Evolutionary conservation across 306 rosid species (phyloP).

Genomic region (Trifolium subterraneum): DNA sequence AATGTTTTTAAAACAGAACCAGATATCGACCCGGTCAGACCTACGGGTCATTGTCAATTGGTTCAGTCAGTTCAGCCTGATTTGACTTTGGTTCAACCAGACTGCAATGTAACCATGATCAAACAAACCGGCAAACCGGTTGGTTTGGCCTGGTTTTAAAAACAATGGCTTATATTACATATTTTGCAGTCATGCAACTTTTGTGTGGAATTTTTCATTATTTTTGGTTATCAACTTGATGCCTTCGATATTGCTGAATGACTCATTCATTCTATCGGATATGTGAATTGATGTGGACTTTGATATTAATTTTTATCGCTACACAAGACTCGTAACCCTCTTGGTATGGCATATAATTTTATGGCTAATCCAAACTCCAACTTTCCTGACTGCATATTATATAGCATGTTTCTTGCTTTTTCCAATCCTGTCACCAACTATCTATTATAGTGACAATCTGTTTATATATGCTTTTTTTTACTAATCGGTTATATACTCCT

Average conservation of each 20-base stretch:
- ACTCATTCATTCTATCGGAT: not conserved
- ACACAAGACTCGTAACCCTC: not conserved
- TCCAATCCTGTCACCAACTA: not conserved
- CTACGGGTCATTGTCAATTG: not conserved
- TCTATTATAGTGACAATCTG: constrained; percentile 19
- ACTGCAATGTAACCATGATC: not conserved
- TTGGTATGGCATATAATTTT: constrained; percentile 28
- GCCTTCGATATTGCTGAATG: constrained; percentile 8
- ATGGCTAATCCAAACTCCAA: constrained; percentile 16
- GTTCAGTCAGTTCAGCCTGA: not conserved
- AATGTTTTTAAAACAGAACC: not conserved
- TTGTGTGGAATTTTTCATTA: no score
- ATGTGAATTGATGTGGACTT: not conserved
- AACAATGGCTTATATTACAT: not conserved
- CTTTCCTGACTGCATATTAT: constrained; percentile 33
- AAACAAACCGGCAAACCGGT: not conserved
- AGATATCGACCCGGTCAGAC: not conserved
- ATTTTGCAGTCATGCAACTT: constrained; percentile 19
- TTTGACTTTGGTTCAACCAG: not conserved
- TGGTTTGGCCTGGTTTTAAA: not conserved
- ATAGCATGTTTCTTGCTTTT: not conserved
- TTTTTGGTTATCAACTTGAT: constrained; percentile 22
- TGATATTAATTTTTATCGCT: constrained; percentile 7
- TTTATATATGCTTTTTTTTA: not conserved
- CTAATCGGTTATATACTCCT: no score